Percentiles rank a stretch among this genome's conserved stretches.
These are phyloP conservation scores for Didymella sp. DNA, from an alignment of 2,329 filamentous ascomycete species.

Conservation along the genomic window DNA sequence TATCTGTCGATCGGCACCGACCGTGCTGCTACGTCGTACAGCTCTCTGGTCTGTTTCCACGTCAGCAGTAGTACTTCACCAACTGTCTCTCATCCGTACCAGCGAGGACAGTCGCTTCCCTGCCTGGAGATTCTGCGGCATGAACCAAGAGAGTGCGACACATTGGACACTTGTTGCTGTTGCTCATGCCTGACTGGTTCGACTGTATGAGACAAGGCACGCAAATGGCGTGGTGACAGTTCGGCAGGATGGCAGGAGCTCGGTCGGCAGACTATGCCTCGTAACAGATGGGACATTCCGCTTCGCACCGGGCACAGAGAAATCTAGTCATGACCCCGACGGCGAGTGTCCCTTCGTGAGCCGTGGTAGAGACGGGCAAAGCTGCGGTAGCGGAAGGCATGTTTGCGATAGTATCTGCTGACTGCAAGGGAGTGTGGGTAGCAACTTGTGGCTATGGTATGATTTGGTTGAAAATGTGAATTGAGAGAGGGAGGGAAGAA, in stretches of 20 bases:
- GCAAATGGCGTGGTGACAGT: slow-evolving; percentile 7
- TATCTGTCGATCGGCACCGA: not conserved
- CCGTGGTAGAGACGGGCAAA: not conserved
- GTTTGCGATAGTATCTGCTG: not conserved
- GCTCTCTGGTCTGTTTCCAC: not conserved
- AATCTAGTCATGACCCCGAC: not conserved
- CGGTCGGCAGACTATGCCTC: slow-evolving; percentile 1
- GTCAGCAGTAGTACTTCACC: not conserved
- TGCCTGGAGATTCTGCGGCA: not conserved
- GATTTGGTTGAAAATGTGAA: not conserved
- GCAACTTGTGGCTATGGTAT: not conserved
- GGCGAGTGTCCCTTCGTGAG: not conserved
- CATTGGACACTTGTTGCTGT: slow-evolving; percentile 1
- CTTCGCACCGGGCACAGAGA: not conserved
- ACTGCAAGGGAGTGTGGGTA: slow-evolving; percentile 1
- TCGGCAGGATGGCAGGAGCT: slow-evolving; percentile 1
- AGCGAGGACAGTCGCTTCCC: too few species aligned
- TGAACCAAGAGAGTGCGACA: not conserved
- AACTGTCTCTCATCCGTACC: not conserved
- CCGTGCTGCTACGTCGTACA: not conserved
- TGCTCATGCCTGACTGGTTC: not conserved
- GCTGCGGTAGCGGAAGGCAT: not conserved
- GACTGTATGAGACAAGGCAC: slow-evolving; percentile 1
- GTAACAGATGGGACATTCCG: slow-evolving; percentile 7
- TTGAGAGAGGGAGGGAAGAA: not conserved